These are phyloP conservation scores for Melastoma candidum DNA, from an alignment of 441 rosid species.

Conservation along the genomic window DNA sequence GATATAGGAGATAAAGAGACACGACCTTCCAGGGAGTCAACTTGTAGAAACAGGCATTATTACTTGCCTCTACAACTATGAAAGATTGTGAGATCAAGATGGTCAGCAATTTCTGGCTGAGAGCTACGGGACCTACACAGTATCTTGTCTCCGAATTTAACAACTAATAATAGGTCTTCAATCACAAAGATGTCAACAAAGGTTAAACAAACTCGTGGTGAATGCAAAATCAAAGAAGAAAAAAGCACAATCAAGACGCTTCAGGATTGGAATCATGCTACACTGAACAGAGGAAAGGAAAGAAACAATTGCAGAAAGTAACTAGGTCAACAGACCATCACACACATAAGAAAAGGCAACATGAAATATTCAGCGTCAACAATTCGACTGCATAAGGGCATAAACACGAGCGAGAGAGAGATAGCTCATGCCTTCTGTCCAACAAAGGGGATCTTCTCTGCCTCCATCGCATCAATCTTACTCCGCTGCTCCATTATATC, in stretches of 20 bases:
- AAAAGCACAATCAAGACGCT: neutral
- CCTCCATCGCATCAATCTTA: conserved; percentile 7
- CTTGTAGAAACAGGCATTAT: no score
- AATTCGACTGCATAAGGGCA: no score
- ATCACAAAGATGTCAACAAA: no score
- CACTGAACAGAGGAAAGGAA: neutral
- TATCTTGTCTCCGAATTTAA: no score
- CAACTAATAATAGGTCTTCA: no score
- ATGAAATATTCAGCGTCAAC: neutral
- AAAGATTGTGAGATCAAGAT: no score
- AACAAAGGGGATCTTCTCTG: conserved; percentile 14
- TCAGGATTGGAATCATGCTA: neutral
- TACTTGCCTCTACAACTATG: no score
- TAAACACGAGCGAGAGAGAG: neutral
- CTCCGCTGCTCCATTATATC: conserved; percentile 12
- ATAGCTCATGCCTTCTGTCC: conserved; percentile 13
- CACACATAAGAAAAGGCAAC: neutral
- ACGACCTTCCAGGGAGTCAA: no score
- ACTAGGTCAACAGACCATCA: neutral
- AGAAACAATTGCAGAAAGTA: neutral
- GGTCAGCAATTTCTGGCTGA: no score
- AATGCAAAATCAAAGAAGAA: neutral
- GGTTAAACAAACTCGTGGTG: neutral
- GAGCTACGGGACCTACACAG: no score
- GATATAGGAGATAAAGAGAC: no score